A percentile compares a stretch with the other conserved stretches of the same genome.
Evolutionary conservation across 176 grass and related monocot species (phyloP).

Genomic region (Aegilops longissima): DNA sequence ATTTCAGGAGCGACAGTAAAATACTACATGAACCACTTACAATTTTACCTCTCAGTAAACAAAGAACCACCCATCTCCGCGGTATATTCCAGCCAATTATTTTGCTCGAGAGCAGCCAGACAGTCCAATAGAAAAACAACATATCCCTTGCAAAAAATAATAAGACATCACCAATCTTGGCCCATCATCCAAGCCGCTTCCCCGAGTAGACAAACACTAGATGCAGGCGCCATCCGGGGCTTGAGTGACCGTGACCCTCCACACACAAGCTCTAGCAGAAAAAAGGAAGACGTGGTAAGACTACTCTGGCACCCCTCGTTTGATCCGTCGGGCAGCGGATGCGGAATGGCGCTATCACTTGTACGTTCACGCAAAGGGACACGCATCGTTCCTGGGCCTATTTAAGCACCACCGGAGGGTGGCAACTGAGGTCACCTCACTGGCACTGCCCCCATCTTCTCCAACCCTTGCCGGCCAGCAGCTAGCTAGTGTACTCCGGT

Average conservation of each 20-base stretch:
- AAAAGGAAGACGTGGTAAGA: not conserved
- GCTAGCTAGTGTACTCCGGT: not conserved
- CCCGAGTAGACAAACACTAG: not conserved
- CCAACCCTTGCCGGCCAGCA: not conserved
- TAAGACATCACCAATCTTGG: not conserved
- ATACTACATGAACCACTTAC: no score
- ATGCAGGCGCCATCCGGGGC: not conserved
- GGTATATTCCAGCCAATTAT: not conserved
- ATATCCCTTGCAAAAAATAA: not conserved
- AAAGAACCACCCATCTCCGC: not conserved
- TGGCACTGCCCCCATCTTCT: not conserved
- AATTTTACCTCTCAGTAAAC: not conserved
- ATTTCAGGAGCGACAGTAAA: no score
- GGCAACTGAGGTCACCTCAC: not conserved
- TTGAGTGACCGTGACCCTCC: not conserved
- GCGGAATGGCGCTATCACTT: conserved; percentile 32
- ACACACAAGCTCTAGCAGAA: not conserved
- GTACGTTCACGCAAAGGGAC: not conserved
- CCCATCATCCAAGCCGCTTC: not conserved
- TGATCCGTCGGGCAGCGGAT: not conserved
- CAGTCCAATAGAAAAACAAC: not conserved
- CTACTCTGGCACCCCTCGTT: not conserved
- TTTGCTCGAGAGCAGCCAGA: not conserved
- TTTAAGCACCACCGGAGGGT: conserved; percentile 34
- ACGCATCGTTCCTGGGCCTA: not conserved